phyloP scores from a whole-genome alignment of 345 rosid species.

The Draba incana region DNA sequence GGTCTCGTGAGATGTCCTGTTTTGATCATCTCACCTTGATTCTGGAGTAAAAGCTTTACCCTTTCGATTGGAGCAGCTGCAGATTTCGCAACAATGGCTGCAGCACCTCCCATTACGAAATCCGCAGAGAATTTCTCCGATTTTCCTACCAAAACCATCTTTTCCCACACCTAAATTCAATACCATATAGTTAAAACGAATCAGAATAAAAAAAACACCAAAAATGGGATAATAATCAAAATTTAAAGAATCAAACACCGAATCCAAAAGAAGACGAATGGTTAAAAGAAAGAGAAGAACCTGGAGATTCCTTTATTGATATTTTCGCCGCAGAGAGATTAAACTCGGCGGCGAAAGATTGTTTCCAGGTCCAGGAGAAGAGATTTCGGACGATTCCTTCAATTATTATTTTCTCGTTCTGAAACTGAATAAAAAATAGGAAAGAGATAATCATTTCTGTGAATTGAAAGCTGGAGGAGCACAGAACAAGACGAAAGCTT shows the following conservation, averaged over 20 bases:
- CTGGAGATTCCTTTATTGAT: slow-evolving; percentile 19
- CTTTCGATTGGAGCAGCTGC: slow-evolving; percentile 94
- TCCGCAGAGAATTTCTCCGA: slow-evolving; percentile 73
- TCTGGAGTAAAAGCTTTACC: slow-evolving; percentile 91
- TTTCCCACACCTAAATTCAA: slow-evolving; percentile 23
- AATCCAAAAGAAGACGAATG: background rate
- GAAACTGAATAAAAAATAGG: slow-evolving; percentile 17
- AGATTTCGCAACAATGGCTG: slow-evolving; percentile 73
- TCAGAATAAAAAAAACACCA: background rate
- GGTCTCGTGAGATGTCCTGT: slow-evolving; percentile 71
- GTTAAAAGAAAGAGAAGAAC: slow-evolving; percentile 14
- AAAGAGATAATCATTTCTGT: slow-evolving; percentile 34
- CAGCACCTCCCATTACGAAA: slow-evolving; percentile 79
- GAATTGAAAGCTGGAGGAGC: slow-evolving; percentile 21
- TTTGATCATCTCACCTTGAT: slow-evolving; percentile 89
- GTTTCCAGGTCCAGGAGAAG: slow-evolving; percentile 13
- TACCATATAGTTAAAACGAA: background rate
- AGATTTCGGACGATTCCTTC: background rate
- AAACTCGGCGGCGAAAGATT: slow-evolving; percentile 37
- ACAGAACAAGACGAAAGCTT: slow-evolving; percentile 1
- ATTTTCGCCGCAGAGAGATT: slow-evolving; percentile 28
- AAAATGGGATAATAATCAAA: background rate
- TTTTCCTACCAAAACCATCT: slow-evolving; percentile 45
- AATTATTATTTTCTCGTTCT: too few species aligned
- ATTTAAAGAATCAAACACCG: background rate